Evolutionary conservation across 768 basidiomycete genomes (phyloP).

Genomic region (Leccinellum rugosiceps): DNA sequence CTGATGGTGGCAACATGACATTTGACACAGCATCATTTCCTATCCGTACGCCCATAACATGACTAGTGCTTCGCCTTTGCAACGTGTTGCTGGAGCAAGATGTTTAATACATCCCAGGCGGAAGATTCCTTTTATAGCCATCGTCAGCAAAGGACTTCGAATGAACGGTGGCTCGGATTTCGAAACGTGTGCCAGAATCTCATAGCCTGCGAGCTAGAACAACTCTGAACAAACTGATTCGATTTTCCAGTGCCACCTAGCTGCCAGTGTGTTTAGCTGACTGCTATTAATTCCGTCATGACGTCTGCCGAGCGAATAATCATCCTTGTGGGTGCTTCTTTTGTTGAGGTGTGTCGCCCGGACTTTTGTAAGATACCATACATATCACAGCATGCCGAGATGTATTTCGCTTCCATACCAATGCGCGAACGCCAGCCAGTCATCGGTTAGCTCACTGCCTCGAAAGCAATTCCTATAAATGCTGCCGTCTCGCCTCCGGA

Average conservation of each 20-base stretch:
- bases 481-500: not conserved
- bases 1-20: not conserved
- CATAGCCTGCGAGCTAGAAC: not conserved
- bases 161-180: not conserved
- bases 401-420: conserved; percentile 8
- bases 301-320: not conserved
- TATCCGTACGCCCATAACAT: not conserved
- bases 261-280: not conserved
- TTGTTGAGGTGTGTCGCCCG: not conserved
- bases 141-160: not conserved
- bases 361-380: not conserved
- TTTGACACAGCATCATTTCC: not conserved
- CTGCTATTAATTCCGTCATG: not conserved
- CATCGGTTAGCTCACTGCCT: conserved; percentile 6
- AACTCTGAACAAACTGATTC: not conserved
- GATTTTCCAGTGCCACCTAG: not conserved
- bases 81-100: conserved; percentile 5
- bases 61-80: not conserved
- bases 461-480: conserved; percentile 13
- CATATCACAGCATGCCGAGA: not conserved
- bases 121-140: not conserved
- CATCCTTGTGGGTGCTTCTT: not conserved
- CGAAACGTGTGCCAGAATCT: not conserved
- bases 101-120: not conserved
- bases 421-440: not conserved